Conservation (phyloP, 2,329 filamentous ascomycete species). For the Monosporascus sp. region DNA sequence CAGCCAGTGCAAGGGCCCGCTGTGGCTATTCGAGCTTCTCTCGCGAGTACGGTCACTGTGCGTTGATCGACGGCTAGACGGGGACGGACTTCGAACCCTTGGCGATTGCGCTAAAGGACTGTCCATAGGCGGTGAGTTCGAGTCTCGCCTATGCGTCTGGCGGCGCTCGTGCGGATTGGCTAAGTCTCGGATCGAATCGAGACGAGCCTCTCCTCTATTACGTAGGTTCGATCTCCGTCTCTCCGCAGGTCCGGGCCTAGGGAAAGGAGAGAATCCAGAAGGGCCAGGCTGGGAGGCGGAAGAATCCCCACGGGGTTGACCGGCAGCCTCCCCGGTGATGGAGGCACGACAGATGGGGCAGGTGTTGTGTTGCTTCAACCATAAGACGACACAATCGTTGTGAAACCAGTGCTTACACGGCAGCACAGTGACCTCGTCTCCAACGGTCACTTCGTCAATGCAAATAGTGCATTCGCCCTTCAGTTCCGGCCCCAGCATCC, state of each 20-base stretch:
- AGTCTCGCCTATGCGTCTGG: conserved; percentile 13
- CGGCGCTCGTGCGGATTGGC: conserved; percentile 8
- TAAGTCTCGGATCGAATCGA: conserved; percentile 15
- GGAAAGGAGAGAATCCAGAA: conserved; percentile 12
- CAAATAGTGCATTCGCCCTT: conserved; percentile 91
- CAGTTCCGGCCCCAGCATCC: conserved; percentile 60
- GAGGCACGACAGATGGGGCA: conserved; percentile 74
- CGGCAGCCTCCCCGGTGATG: conserved; percentile 36
- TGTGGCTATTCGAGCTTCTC: conserved; percentile 26
- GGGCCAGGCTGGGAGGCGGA: conserved; percentile 5
- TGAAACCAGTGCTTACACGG: conserved; percentile 96
- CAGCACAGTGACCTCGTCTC: conserved; percentile 68
- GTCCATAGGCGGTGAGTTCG: conserved; percentile 20
- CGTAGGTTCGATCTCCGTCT: conserved; percentile 16
- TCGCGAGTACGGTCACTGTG: conserved; percentile 26
- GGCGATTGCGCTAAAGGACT: conserved; percentile 11
- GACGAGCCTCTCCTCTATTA: conserved; percentile 14
- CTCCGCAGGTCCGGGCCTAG: conserved; percentile 10
- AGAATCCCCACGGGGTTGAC: conserved; percentile 13
- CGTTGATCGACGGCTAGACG: conserved; percentile 16
- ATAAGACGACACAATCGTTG: conserved; percentile 70
- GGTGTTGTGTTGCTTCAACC: conserved; percentile 87
- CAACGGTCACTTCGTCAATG: conserved; percentile 74
- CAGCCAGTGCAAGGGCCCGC: conserved; percentile 39
- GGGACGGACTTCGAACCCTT: conserved; percentile 22